phyloP scores from a whole-genome alignment of 2,329 filamentous ascomycete species.

The Penicillium corylophilum region DNA sequence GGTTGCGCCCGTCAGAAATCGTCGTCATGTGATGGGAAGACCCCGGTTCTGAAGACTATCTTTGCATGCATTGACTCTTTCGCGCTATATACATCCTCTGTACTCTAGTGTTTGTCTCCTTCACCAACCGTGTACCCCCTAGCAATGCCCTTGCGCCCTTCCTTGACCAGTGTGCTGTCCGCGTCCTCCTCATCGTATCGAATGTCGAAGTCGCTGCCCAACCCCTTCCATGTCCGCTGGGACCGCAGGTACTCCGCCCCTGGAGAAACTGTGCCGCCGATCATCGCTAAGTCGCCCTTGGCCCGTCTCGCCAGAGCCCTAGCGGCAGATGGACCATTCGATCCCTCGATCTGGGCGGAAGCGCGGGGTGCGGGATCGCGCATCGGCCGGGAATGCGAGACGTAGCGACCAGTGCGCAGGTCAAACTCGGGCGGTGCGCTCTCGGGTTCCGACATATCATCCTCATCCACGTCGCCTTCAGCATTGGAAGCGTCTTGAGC shows the following conservation, averaged over 20 bases:
- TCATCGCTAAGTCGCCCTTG: slow-evolving; percentile 71
- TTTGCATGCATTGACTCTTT: not conserved
- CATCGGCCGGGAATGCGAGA: slow-evolving; percentile 64
- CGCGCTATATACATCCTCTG: not conserved
- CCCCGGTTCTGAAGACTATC: not conserved
- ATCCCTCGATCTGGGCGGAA: slow-evolving; percentile 25
- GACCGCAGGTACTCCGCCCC: slow-evolving; percentile 83
- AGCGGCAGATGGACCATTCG: slow-evolving; percentile 28
- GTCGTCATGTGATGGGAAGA: slow-evolving; percentile 26
- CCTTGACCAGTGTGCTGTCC: slow-evolving; percentile 68
- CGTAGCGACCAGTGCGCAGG: slow-evolving; percentile 79
- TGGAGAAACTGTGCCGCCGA: slow-evolving; percentile 85
- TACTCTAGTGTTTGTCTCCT: slow-evolving; percentile 34
- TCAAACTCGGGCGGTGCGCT: slow-evolving; percentile 83
- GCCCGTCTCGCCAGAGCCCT: slow-evolving; percentile 61
- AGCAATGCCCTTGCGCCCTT: slow-evolving; percentile 84
- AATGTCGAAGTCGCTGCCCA: slow-evolving; percentile 79
- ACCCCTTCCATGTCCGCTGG: slow-evolving; percentile 83
- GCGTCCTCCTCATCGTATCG: slow-evolving; percentile 59
- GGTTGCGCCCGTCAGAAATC: slow-evolving; percentile 23
- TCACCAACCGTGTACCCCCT: slow-evolving; percentile 80
- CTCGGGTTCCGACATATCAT: slow-evolving; percentile 69
- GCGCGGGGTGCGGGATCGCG: slow-evolving; percentile 37
- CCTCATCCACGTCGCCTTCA: slow-evolving; percentile 38
- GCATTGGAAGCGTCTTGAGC: slow-evolving; percentile 25